Base-by-base conservation (phyloP, 768 basidiomycete species). In the Pholiota microspora region DNA sequence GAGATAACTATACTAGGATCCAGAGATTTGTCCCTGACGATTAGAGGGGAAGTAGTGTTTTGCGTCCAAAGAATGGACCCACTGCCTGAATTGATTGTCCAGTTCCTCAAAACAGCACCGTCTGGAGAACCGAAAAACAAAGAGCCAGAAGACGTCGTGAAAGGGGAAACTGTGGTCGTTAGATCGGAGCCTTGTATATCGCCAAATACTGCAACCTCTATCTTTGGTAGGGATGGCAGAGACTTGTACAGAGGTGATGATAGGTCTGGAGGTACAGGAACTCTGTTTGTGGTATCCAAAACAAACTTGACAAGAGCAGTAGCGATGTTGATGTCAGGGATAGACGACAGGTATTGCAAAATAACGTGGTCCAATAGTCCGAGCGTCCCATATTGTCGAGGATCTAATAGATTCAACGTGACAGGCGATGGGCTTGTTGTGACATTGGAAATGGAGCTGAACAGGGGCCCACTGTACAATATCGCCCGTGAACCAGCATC, bases 201-300 rank as follows among this genome's bases (percentile, higher is more conserved):
- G 5, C 85, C 86, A 63, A 87, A 86, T n/a, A 87, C 62, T 1
- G 83, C 84, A 3, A 85, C 81, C 66, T 86, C 85, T 31, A 88
- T 62, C 1, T 69, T 56, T 21, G 84, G 86, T 42, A 87, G 69
- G 1, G 69, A 62, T 9, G 73, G 58, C n/a, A 85, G 60, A 2
- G 74, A 70, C 49, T 69, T 62, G 51, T 69, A 74, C 4, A 83
- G 67, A 12, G 67, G 35, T 8, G 79, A 73, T 23, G 71, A 61
- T 16, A 67, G 67, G 3, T 71, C 59, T 3, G 82, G 80, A 7
- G 82, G 79, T 9, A 69, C 64, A 12, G 70, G 67, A 8, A 67
- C 60, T 13, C 66, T 64, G 4, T 71, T 69, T 3, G 59, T 54
- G 2, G 66, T 48, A 34, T 54, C 52, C 13, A 84, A 67, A 34